Percentiles rank a stretch among this genome's conserved stretches.
These are phyloP conservation scores for Coniochaeta sp. DNA, from an alignment of 2,329 filamentous ascomycete species.

Conservation along the genomic window DNA sequence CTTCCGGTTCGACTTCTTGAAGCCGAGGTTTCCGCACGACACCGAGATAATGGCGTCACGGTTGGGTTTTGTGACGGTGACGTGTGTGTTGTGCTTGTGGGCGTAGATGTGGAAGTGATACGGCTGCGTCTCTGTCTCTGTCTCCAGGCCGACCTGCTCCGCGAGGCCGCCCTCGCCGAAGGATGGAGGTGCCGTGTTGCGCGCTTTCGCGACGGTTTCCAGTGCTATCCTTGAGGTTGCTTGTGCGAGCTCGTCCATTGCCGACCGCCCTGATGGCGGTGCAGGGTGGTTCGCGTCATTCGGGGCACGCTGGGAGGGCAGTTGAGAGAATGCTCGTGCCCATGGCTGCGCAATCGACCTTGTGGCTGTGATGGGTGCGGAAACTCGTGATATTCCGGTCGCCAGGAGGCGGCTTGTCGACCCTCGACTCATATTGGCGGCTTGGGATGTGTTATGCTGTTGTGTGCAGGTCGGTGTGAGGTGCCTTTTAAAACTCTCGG, in stretches of 20 bases:
- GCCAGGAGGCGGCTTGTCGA: constrained; percentile 16
- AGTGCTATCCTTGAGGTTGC: constrained; percentile 1
- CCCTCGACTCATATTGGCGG: constrained; percentile 16
- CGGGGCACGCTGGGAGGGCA: not conserved
- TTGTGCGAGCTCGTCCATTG: constrained; percentile 3
- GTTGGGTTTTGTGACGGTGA: constrained; percentile 81
- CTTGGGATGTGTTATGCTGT: no score
- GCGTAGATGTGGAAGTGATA: constrained; percentile 84
- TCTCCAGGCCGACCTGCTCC: constrained; percentile 17
- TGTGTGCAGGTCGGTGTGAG: no score
- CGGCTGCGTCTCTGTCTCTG: constrained; percentile 44
- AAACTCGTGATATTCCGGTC: constrained; percentile 12
- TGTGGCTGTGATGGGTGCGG: constrained; percentile 6
- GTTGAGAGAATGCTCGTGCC: constrained; percentile 16
- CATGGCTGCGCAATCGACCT: constrained; percentile 12
- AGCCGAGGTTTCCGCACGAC: constrained; percentile 84
- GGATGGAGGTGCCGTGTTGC: constrained; percentile 4
- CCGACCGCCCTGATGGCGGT: not conserved
- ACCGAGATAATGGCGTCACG: constrained; percentile 72
- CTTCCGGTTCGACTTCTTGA: constrained; percentile 71
- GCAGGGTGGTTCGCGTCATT: not conserved
- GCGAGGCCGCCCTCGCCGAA: constrained; percentile 8
- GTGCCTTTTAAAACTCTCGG: not conserved
- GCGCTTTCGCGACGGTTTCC: not conserved
- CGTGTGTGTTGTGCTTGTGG: constrained; percentile 90